Evolutionary conservation across 345 rosid genomes (phyloP).

Genomic region (Pseudoturritis turrita): DNA sequence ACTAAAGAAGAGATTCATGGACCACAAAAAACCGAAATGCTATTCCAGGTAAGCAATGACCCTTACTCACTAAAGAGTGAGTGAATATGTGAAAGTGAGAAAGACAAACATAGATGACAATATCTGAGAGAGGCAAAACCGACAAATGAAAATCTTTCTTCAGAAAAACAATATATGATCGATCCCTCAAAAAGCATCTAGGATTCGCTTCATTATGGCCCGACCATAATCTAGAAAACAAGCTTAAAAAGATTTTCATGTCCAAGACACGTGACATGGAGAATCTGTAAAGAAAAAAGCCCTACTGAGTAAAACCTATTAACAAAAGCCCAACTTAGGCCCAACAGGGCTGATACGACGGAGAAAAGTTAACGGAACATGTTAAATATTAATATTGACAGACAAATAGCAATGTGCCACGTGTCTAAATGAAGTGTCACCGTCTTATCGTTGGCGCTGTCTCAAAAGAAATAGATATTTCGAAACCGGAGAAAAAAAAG

Average conservation of each 20-base stretch:
- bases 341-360: not conserved
- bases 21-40: not conserved
- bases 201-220: not conserved
- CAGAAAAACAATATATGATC: not conserved
- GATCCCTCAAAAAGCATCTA: not conserved
- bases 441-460: slow-evolving; percentile 16
- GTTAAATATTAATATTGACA: not conserved
- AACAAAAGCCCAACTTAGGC: not conserved
- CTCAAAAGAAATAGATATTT: not conserved
- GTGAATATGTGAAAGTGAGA: not conserved
- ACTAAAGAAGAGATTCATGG: slow-evolving; percentile 1
- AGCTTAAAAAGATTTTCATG: slow-evolving; percentile 2
- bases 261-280: not conserved
- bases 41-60: not conserved
- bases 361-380: not conserved
- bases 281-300: not conserved
- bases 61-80: not conserved
- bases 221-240: not conserved
- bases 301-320: not conserved
- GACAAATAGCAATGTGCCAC: not conserved
- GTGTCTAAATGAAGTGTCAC: not conserved
- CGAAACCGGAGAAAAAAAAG: too few species aligned
- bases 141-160: not conserved
- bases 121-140: not conserved
- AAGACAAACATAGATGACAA: slow-evolving; percentile 4